Evolutionary conservation across 1,139 yeast species (phyloP).

Genomic region (Martiniozyma asiatica): DNA sequence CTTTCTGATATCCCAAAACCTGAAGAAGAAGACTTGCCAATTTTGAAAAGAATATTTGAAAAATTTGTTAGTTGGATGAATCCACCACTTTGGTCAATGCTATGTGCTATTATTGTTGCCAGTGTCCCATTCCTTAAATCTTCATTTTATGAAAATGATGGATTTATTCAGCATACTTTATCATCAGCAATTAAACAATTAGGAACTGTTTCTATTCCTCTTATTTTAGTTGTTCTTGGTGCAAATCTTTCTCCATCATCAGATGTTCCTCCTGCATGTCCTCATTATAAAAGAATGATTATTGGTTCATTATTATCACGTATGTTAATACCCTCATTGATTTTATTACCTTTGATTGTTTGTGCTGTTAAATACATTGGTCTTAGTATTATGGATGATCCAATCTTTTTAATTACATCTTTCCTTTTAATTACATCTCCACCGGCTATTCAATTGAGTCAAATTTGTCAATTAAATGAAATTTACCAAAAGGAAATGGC

Average conservation of each 20-base stretch:
- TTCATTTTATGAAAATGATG: constrained; percentile 49
- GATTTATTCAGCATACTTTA: constrained; percentile 67
- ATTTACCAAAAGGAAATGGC: constrained; percentile 77
- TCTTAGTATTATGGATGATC: constrained; percentile 69
- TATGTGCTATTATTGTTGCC: constrained; percentile 72
- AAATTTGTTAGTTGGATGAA: constrained; percentile 42
- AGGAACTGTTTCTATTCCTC: constrained; percentile 84
- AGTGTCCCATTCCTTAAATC: constrained; percentile 59
- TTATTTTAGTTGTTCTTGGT: constrained; percentile 62
- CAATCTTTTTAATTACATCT: constrained; percentile 66
- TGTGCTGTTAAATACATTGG: constrained; percentile 51
- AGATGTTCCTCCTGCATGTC: constrained; percentile 55
- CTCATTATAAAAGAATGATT: constrained; percentile 46
- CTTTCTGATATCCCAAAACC: too few relatives aligned
- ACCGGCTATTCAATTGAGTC: constrained; percentile 77
- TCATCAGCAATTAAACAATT: constrained; percentile 67
- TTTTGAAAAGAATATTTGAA: constrained; percentile 1
- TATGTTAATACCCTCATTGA: constrained; percentile 63
- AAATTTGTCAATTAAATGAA: constrained; percentile 67
- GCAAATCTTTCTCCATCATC: constrained; percentile 60
- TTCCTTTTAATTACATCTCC: constrained; percentile 69
- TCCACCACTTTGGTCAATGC: constrained; percentile 92
- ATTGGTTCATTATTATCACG: constrained; percentile 59
- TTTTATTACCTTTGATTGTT: constrained; percentile 59
- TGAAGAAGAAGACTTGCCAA: constrained; percentile 3